These are phyloP conservation scores for Colletotrichum trifolii DNA, from an alignment of 2,329 filamentous ascomycete species.

Conservation along the genomic window DNA sequence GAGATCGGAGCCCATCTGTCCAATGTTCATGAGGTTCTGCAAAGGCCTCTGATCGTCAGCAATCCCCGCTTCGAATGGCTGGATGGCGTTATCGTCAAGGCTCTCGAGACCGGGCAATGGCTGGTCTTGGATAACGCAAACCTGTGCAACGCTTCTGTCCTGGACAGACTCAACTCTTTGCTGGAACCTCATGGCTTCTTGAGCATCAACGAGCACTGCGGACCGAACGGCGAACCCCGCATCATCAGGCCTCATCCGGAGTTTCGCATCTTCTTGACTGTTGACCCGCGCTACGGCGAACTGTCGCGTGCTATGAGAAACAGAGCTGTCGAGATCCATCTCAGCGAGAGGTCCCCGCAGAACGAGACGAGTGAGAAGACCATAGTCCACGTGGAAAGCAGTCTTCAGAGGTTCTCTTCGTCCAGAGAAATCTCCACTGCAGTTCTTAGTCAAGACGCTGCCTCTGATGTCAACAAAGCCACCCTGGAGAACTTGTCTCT, in stretches of 20 bases:
- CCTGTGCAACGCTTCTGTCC: constrained; percentile 91
- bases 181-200: constrained; percentile 90
- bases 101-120: constrained; percentile 88
- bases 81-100: constrained; percentile 90
- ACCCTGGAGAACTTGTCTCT: constrained; percentile 61
- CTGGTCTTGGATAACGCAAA: constrained; percentile 97
- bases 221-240: constrained; percentile 81
- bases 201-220: constrained; percentile 93
- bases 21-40: constrained; percentile 61
- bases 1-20: constrained; percentile 60
- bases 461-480: constrained; percentile 44
- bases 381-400: constrained; percentile 61
- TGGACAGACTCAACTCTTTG: constrained; percentile 93
- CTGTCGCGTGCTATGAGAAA: constrained; percentile 97
- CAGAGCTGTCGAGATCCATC: constrained; percentile 88
- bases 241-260: constrained; percentile 84
- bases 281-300: constrained; percentile 92
- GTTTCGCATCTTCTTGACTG: constrained; percentile 93
- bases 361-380: constrained; percentile 49
- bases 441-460: constrained; percentile 39
- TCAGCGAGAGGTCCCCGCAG: constrained; percentile 61
- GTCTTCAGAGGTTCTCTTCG: constrained; percentile 58
- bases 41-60: constrained; percentile 67
- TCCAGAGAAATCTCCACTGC: constrained; percentile 46
- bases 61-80: constrained; percentile 95